These are phyloP conservation scores for Forsythia suspensa DNA, from an alignment of 257 asterid genomes.

Conservation along the genomic window DNA sequence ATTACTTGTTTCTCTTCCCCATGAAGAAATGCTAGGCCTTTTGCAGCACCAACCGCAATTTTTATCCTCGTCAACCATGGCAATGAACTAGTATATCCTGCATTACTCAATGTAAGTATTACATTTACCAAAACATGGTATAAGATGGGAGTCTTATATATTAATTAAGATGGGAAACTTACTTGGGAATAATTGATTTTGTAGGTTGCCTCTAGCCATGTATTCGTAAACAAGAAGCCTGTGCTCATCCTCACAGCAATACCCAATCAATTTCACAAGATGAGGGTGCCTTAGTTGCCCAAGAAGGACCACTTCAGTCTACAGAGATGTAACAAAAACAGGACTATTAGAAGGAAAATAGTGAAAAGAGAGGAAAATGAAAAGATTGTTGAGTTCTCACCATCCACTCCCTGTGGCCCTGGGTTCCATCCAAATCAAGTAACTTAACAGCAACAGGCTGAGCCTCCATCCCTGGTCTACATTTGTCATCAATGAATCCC, in stretches of 20 bases:
- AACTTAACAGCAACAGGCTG: constrained; percentile 89
- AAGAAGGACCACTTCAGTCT: constrained; percentile 80
- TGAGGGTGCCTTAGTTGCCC: constrained; percentile 82
- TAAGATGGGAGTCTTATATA: not conserved
- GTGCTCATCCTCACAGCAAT: constrained; percentile 79
- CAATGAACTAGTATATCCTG: constrained; percentile 58
- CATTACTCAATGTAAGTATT: not conserved
- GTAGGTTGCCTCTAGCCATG: constrained; percentile 72
- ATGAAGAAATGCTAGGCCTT: constrained; percentile 80
- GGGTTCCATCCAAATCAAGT: constrained; percentile 71
- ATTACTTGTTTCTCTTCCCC: constrained; percentile 76
- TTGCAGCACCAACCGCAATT: constrained; percentile 75
- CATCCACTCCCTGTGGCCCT: constrained; percentile 87
- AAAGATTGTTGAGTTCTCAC: constrained; percentile 32
- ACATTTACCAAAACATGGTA: too few relatives aligned
- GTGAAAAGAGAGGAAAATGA: not conserved
- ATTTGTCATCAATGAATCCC: constrained; percentile 65
- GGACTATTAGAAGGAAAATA: not conserved
- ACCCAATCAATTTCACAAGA: constrained; percentile 81
- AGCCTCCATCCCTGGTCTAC: constrained; percentile 59
- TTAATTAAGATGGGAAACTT: constrained; percentile 3
- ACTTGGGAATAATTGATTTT: constrained; percentile 74
- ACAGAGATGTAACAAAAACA: not conserved
- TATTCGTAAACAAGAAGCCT: constrained; percentile 88
- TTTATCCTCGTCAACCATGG: constrained; percentile 74